These are phyloP conservation scores for Gracilariopsis chorda DNA, from an alignment of 23 red algal genomes.

Conservation along the genomic window DNA sequence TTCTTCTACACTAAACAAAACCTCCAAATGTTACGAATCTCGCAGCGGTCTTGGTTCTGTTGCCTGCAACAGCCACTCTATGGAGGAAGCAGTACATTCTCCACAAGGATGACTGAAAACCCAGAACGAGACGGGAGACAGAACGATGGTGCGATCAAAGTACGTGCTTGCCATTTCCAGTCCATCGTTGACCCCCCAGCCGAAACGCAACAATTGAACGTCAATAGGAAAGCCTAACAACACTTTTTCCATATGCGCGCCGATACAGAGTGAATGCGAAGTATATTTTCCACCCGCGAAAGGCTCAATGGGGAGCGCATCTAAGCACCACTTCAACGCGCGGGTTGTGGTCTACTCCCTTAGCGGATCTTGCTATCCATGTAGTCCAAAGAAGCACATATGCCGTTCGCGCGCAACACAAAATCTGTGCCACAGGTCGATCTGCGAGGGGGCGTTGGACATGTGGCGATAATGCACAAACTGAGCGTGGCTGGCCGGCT, in stretches of 20 bases:
- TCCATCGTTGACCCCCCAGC: background rate
- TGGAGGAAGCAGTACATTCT: background rate
- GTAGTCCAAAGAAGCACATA: background rate
- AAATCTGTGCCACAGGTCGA: background rate
- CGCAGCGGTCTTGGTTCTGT: background rate
- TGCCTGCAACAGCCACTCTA: too few species aligned
- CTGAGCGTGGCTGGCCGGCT: background rate
- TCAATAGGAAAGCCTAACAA: background rate
- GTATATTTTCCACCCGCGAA: background rate
- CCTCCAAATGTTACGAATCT: background rate
- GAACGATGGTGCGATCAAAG: background rate
- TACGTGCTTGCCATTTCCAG: background rate
- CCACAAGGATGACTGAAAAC: background rate
- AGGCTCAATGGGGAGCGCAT: background rate
- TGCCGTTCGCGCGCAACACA: background rate
- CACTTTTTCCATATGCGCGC: background rate
- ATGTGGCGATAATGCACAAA: background rate
- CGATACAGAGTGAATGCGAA: background rate
- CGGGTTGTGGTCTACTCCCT: too few species aligned
- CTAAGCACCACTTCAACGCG: background rate
- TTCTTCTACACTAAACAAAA: background rate
- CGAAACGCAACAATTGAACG: background rate
- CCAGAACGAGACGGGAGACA: background rate
- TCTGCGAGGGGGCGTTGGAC: background rate
- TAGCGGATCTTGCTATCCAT: background rate